phyloP scores from a whole-genome alignment of 1,284 basidiomycete genomes.

The Neonothopanus nambi region DNA sequence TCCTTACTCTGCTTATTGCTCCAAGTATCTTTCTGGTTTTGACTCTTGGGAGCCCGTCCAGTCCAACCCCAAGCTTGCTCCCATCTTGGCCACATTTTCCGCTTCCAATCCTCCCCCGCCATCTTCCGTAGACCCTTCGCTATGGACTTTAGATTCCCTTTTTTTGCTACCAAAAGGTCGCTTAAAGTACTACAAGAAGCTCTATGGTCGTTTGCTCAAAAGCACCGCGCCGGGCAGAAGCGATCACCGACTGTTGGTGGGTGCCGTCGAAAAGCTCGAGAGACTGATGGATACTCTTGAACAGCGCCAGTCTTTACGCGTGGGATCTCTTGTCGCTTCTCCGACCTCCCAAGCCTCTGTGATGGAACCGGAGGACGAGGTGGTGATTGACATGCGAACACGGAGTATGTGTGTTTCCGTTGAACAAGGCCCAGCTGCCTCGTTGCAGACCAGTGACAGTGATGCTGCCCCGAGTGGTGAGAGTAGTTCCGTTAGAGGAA shows the following conservation, averaged over 20 bases:
- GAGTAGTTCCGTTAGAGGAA: constrained; percentile 49
- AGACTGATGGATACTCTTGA: constrained; percentile 71
- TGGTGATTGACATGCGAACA: constrained; percentile 52
- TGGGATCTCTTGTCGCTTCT: constrained; percentile 33
- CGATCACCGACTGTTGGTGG: constrained; percentile 82
- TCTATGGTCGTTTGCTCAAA: constrained; percentile 87
- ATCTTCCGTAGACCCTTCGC: constrained; percentile 39
- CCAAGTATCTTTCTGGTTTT: constrained; percentile 76
- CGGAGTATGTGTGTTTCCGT: constrained; percentile 30
- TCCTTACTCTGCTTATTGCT: constrained; percentile 84
- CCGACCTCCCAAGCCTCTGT: constrained; percentile 21
- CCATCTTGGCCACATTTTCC: constrained; percentile 75
- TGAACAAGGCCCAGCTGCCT: constrained; percentile 14
- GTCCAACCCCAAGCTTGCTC: constrained; percentile 70
- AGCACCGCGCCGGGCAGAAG: constrained; percentile 87
- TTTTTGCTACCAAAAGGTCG: constrained; percentile 87
- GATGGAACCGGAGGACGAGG: constrained; percentile 47
- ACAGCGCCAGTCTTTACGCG: constrained; percentile 47
- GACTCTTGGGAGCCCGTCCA: constrained; percentile 82
- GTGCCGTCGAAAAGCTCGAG: constrained; percentile 84
- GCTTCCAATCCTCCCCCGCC: constrained; percentile 58
- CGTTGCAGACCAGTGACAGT: constrained; percentile 24
- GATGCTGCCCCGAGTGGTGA: constrained; percentile 41
- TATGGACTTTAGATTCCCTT: constrained; percentile 87
- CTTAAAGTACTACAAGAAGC: constrained; percentile 90